These are phyloP conservation scores for Cystobasidium pallidum DNA, from an alignment of 1,284 basidiomycete species.

Conservation along the genomic window DNA sequence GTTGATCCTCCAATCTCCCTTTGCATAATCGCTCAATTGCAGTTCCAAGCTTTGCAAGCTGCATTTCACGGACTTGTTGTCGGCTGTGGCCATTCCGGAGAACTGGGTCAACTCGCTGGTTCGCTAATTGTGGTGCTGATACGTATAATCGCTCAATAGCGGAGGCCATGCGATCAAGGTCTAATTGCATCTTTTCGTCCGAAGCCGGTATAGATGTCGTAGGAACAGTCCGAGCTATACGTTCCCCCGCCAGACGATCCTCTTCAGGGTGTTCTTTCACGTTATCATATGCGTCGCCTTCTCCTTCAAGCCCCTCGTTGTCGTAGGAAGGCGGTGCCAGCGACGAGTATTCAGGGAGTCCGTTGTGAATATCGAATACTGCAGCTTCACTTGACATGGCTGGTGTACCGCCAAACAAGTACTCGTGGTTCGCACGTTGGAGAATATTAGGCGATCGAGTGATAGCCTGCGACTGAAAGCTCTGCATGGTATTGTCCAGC, in stretches of 20 bases:
- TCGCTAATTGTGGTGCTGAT: constrained; percentile 78
- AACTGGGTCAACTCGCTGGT: constrained; percentile 82
- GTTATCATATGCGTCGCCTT: neutral
- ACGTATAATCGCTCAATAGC: constrained; percentile 83
- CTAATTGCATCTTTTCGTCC: constrained; percentile 73
- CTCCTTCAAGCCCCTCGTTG: neutral
- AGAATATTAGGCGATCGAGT: constrained; percentile 29
- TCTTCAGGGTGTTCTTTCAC: neutral
- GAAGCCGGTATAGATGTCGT: neutral
- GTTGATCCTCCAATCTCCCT: constrained; percentile 55
- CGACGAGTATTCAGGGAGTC: constrained; percentile 60
- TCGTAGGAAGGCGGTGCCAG: constrained; percentile 66
- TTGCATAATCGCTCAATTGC: constrained; percentile 53
- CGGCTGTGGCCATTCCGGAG: constrained; percentile 56
- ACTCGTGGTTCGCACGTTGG: neutral
- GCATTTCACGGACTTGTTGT: constrained; percentile 47
- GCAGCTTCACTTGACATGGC: constrained; percentile 17
- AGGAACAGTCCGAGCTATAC: neutral
- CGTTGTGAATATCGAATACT: constrained; percentile 60
- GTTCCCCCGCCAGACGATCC: neutral
- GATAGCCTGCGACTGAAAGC: constrained; percentile 62
- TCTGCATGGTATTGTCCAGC: constrained; percentile 69
- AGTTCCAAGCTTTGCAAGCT: constrained; percentile 51
- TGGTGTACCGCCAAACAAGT: constrained; percentile 29
- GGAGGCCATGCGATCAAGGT: constrained; percentile 76